Percentiles rank a stretch among this genome's conserved stretches.
These are phyloP conservation scores for Arctostaphylos glauca DNA, from an alignment of 148 eudicot genomes.

Conservation along the genomic window DNA sequence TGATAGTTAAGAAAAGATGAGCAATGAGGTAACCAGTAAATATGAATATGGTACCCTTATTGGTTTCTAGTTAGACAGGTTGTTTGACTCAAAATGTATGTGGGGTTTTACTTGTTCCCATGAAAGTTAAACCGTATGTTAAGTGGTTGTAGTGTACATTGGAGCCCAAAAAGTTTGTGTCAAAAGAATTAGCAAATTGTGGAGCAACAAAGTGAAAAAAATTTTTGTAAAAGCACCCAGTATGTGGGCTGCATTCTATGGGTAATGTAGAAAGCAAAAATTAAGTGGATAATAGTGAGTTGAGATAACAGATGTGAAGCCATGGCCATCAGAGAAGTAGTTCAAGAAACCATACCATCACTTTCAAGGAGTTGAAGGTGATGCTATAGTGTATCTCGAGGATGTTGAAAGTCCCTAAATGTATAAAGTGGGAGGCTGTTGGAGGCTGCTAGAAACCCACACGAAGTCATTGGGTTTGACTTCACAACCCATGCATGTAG, in stretches of 20 bases:
- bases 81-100: neutral
- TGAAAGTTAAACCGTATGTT: neutral
- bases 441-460: too few species aligned
- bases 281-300: neutral
- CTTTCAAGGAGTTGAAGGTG: neutral
- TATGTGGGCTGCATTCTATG: neutral
- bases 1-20: neutral
- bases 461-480: too few species aligned
- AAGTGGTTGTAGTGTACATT: neutral
- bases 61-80: neutral
- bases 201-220: neutral
- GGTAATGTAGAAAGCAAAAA: neutral
- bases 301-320: neutral
- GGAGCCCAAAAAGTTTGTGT: neutral
- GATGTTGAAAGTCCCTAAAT: too few species aligned
- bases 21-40: neutral
- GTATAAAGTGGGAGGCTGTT: too few species aligned
- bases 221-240: too few species aligned
- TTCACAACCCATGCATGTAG: too few species aligned
- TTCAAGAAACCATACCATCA: neutral
- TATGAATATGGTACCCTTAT: conserved; percentile 1
- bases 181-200: neutral
- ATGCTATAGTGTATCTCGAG: too few species aligned
- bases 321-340: neutral
- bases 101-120: neutral